Percentiles rank a stretch among this genome's conserved stretches.
Conservation (phyloP, 176 grass and related monocot species). For the Oropetium thomaeum region DNA sequence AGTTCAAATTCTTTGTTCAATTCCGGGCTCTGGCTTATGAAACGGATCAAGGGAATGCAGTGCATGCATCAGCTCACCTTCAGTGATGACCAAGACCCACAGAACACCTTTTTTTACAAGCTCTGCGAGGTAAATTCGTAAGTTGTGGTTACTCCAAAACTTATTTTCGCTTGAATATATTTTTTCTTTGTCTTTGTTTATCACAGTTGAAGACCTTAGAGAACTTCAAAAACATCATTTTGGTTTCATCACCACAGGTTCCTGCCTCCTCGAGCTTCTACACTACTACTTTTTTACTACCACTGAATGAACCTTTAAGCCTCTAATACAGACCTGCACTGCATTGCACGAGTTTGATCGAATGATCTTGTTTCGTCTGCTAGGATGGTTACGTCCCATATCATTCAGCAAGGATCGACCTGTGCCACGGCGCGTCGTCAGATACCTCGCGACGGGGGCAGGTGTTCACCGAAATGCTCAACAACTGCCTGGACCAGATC, state of each 20-base stretch:
- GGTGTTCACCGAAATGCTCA: conserved; percentile 86
- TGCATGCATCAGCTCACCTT: conserved; percentile 96
- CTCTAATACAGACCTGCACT: no score
- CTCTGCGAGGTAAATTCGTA: conserved; percentile 66
- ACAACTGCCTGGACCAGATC: conserved; percentile 78
- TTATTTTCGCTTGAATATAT: neutral
- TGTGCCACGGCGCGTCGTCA: conserved; percentile 50
- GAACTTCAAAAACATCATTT: conserved; percentile 84
- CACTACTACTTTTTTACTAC: neutral
- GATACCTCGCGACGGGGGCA: conserved; percentile 71
- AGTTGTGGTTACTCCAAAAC: neutral
- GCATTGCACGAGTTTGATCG: neutral
- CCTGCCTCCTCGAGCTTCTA: neutral
- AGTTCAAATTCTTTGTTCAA: conserved; percentile 91
- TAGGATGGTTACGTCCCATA: conserved; percentile 94
- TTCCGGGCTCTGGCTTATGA: conserved; percentile 91
- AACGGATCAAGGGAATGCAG: conserved; percentile 73
- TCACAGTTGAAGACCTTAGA: conserved; percentile 84
- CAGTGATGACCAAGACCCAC: conserved; percentile 71
- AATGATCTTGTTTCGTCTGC: neutral
- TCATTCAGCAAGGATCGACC: conserved; percentile 86
- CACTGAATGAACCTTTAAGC: neutral
- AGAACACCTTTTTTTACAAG: conserved; percentile 81
- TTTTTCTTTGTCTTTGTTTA: no score
- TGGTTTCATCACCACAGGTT: conserved; percentile 92